Evolutionary conservation across 345 rosid genomes (phyloP).

Genomic region (Atalantia buxifolia): DNA sequence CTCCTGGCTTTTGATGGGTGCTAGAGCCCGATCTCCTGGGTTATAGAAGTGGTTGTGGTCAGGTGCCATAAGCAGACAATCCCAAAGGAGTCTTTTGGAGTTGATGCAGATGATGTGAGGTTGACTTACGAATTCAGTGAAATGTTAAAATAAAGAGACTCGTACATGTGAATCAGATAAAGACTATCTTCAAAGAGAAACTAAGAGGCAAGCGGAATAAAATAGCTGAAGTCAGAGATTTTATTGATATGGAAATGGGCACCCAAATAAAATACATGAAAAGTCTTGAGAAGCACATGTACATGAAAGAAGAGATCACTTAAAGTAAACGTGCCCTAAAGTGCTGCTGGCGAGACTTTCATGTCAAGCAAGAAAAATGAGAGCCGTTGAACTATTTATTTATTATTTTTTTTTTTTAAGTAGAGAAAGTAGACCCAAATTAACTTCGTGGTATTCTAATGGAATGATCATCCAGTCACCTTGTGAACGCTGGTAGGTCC

Average conservation of each 20-base stretch:
- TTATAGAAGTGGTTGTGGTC: not conserved
- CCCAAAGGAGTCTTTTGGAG: constrained; percentile 4
- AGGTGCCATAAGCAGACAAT: constrained; percentile 27
- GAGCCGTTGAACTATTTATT: not conserved
- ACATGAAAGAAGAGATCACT: not conserved
- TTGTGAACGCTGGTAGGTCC: constrained; percentile 9
- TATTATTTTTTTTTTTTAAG: not conserved
- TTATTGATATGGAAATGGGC: not conserved
- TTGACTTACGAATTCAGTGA: constrained; percentile 9
- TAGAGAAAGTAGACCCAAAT: not conserved
- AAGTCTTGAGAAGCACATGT: constrained; percentile 8
- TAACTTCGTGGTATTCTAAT: not conserved
- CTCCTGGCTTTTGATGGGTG: constrained; percentile 19
- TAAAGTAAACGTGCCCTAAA: not conserved
- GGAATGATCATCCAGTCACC: constrained; percentile 1
- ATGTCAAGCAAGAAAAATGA: constrained; percentile 16
- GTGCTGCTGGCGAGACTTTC: not conserved
- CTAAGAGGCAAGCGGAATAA: constrained; percentile 17
- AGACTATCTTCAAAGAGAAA: constrained; percentile 1
- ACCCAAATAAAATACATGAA: not conserved
- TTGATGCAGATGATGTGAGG: not conserved
- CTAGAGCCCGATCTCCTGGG: constrained; percentile 16
- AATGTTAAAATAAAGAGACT: not conserved
- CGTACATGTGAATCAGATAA: not conserved
- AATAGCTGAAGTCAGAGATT: constrained; percentile 4